Conservation (phyloP, 768 basidiomycete species). For the Roridomyces roridus region DNA sequence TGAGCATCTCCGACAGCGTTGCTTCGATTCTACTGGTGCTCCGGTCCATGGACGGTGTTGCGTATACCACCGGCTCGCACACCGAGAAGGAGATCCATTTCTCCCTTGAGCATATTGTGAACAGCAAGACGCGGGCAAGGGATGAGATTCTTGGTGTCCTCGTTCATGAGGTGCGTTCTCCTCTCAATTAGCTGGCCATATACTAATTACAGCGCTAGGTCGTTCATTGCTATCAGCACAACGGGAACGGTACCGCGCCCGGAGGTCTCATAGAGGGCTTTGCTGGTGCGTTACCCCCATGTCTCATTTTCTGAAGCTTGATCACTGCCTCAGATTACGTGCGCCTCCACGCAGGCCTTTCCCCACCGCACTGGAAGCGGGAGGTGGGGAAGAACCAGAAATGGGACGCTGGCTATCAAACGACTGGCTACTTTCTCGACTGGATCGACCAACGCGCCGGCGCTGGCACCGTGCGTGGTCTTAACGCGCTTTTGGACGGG, state of each 20-base stretch:
- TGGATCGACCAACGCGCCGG: constrained; percentile 67
- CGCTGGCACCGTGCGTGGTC: constrained; percentile 56
- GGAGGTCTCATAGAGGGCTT: constrained; percentile 81
- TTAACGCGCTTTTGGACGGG: constrained; percentile 62
- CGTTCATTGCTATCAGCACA: constrained; percentile 81
- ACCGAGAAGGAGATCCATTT: constrained; percentile 78
- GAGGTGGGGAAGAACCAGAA: constrained; percentile 40
- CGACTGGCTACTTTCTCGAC: constrained; percentile 76
- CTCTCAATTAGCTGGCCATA: constrained; percentile 43
- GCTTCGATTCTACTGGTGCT: constrained; percentile 62
- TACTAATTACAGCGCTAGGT: constrained; percentile 62
- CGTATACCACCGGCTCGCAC: constrained; percentile 63
- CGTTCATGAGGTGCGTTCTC: constrained; percentile 52
- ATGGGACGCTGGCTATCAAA: constrained; percentile 82
- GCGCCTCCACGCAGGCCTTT: constrained; percentile 60
- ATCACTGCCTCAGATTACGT: constrained; percentile 71
- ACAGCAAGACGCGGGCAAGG: constrained; percentile 43
- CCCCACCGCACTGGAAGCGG: constrained; percentile 75
- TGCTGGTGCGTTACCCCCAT: constrained; percentile 57
- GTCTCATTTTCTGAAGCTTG: not conserved
- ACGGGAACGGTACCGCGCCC: constrained; percentile 64
- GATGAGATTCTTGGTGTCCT: constrained; percentile 78
- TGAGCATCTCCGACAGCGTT: constrained; percentile 44
- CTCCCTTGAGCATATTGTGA: constrained; percentile 67
- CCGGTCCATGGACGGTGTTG: constrained; percentile 72